A percentile compares a stretch with the other conserved stretches of the same genome.
These are phyloP conservation scores for Coprinopsis marcescibilis DNA, from an alignment of 768 basidiomycete genomes.

Conservation along the genomic window DNA sequence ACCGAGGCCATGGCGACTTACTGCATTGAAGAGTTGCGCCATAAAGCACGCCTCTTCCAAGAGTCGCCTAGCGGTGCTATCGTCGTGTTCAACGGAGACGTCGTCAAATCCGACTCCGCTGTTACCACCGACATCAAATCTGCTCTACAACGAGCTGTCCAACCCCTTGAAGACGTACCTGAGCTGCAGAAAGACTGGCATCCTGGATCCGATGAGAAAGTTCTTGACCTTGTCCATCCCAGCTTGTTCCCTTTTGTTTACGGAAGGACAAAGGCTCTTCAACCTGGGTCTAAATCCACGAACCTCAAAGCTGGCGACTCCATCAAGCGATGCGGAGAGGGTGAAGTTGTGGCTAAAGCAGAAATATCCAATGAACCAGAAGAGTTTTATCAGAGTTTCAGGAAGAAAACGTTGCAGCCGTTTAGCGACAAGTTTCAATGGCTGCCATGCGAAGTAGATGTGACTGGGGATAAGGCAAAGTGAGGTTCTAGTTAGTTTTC, in stretches of 20 bases:
- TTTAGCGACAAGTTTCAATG: slow-evolving; percentile 14
- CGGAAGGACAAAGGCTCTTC: slow-evolving; percentile 10
- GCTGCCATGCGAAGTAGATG: slow-evolving; percentile 15
- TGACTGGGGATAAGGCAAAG: slow-evolving; percentile 15
- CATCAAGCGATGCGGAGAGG: slow-evolving; percentile 15
- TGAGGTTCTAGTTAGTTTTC: not conserved
- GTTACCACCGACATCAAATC: slow-evolving; percentile 16
- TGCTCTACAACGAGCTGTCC: slow-evolving; percentile 17
- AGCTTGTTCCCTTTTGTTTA: slow-evolving; percentile 33
- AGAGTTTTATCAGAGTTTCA: not conserved
- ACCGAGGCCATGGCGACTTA: slow-evolving; percentile 17
- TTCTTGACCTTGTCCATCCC: slow-evolving; percentile 40
- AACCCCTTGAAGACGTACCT: slow-evolving; percentile 29
- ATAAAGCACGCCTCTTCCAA: slow-evolving; percentile 14
- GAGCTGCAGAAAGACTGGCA: slow-evolving; percentile 36
- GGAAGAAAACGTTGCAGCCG: too few relatives aligned
- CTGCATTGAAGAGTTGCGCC: slow-evolving; percentile 20
- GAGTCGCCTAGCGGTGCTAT: slow-evolving; percentile 11
- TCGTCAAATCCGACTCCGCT: slow-evolving; percentile 24
- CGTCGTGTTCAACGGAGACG: slow-evolving; percentile 16
- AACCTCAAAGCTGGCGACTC: slow-evolving; percentile 15
- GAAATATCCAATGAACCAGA: not conserved
- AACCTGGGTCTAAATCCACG: not conserved
- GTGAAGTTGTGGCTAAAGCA: slow-evolving; percentile 6
- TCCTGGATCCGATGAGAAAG: slow-evolving; percentile 33